These are phyloP conservation scores for Scenedesmus sp. DNA, from an alignment of 163 green algal species.

Conservation along the genomic window DNA sequence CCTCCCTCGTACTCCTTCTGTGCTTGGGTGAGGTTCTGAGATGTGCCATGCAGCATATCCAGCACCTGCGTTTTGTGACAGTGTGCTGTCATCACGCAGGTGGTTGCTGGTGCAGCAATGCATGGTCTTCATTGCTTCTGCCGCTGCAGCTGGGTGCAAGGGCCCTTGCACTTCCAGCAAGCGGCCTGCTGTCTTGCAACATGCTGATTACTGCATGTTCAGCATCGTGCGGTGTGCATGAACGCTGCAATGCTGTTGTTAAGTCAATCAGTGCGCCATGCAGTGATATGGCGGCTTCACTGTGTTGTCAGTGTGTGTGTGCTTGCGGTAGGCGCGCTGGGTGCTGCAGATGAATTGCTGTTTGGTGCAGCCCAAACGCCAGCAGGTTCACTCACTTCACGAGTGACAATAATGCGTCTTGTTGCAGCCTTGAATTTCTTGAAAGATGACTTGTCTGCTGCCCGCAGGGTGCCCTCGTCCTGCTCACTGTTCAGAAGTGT, in stretches of 20 bases:
- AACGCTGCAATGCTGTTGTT: background rate
- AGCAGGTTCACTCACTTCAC: constrained; percentile 39
- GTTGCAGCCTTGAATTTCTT: constrained; percentile 35
- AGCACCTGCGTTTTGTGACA: background rate
- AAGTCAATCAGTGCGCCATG: background rate
- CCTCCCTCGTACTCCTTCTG: constrained; percentile 23
- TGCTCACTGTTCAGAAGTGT: background rate
- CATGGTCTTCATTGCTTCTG: background rate
- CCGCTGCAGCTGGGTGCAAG: background rate
- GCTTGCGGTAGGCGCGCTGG: background rate
- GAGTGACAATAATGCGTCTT: constrained; percentile 27
- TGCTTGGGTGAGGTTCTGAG: background rate
- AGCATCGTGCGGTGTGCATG: background rate
- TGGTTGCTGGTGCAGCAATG: background rate
- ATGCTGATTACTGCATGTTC: background rate
- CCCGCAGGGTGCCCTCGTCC: constrained; percentile 14
- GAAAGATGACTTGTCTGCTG: background rate
- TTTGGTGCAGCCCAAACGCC: background rate
- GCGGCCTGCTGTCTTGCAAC: background rate
- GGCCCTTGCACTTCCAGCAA: background rate
- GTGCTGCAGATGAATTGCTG: background rate
- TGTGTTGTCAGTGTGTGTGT: background rate
- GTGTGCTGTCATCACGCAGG: background rate
- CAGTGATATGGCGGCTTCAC: background rate
- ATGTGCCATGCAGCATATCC: background rate